Evolutionary conservation across 768 basidiomycete species (phyloP), one percentile per base, ranked within the genome.

Genomic region (Leccinum fibrillosum): DNA sequence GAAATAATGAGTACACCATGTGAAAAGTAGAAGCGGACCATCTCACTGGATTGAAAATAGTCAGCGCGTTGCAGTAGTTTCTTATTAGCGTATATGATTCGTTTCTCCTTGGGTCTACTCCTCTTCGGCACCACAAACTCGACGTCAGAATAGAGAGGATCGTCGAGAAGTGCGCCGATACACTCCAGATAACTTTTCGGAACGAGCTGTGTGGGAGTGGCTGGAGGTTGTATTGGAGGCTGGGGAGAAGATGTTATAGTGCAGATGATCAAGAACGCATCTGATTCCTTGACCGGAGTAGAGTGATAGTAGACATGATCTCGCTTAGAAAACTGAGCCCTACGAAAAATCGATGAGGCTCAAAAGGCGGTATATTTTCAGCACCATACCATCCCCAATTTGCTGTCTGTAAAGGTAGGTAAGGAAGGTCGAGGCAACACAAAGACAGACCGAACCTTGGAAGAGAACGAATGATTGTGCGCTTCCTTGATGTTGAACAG

Each of bases 101-200:
- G 71, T 26, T 65, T 62, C 44, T 73, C 77, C 23, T 72, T 70
- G 15, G 74, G 73, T 26, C 76, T 69, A 23, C 71, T 70, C 34
- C 77, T 67, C 32, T 74, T 73, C 0, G 89, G 88, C 30, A 94
- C 74, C 19, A 92, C 75, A 62, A 94, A 94, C 68, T 88, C 86
- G 17, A 94, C 83, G 64, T 94, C 92, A 6, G 92, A 92, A 64
- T 93, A 94, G 12, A 81, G 68, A n/a, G 88, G 88, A 64, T 94
- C 89, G 64, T 94, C 86, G 10, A 94, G 76, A 25, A 94, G 74
- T 32, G 78, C 73, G 5, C 92, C 92, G n/a, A 93, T 77, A 13
- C 85, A 84, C 62, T 86, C 82, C 42, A 94, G 67, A 15, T 89
- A 79, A 54, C 77, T 78, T 64, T 80, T 86, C 0, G 92, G 90